These are phyloP conservation scores for Linderina pennispora DNA, from an alignment of 192 early-diverging fungal genomes.

Conservation along the genomic window DNA sequence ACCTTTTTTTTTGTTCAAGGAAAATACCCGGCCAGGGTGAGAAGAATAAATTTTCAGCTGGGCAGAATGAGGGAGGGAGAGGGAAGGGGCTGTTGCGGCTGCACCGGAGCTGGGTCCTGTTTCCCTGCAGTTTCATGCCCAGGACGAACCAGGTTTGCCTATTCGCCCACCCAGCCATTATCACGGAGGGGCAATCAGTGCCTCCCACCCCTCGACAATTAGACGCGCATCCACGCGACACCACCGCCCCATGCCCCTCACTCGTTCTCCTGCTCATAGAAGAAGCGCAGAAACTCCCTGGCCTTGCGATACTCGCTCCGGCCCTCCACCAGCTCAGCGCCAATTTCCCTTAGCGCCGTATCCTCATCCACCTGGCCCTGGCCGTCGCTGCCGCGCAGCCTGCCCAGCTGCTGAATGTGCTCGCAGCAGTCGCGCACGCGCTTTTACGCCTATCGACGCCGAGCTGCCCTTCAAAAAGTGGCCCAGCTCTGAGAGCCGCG, in stretches of 20 bases:
- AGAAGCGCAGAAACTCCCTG: slow-evolving; percentile 56
- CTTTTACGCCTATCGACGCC: slow-evolving; percentile 72
- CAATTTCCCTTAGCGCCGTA: slow-evolving; percentile 54
- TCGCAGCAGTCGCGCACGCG: slow-evolving; percentile 80
- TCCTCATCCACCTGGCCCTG: slow-evolving; percentile 44
- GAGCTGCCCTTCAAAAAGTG: slow-evolving; percentile 93
- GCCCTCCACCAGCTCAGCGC: slow-evolving; percentile 50
- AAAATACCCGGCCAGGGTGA: background rate
- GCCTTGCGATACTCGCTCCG: slow-evolving; percentile 69
- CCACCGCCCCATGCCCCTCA: too few relatives aligned
- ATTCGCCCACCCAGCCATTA: too few relatives aligned
- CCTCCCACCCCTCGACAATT: too few relatives aligned
- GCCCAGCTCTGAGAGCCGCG: slow-evolving; percentile 68
- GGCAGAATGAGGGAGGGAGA: background rate
- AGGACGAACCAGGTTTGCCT: too few relatives aligned
- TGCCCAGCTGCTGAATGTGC: slow-evolving; percentile 81
- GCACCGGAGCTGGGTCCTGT: too few relatives aligned
- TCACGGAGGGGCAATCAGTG: too few relatives aligned
- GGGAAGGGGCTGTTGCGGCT: too few relatives aligned
- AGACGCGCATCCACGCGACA: too few relatives aligned
- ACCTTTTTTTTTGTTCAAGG: too few relatives aligned
- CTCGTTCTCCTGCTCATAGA: slow-evolving; percentile 59
- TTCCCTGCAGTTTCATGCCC: too few relatives aligned
- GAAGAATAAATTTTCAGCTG: background rate
- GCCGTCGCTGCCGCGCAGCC: slow-evolving; percentile 39